Percentiles rank a stretch among this genome's conserved stretches.
Evolutionary conservation across 805 yeast genomes (phyloP).

Genomic region (Ogataea zsoltii): DNA sequence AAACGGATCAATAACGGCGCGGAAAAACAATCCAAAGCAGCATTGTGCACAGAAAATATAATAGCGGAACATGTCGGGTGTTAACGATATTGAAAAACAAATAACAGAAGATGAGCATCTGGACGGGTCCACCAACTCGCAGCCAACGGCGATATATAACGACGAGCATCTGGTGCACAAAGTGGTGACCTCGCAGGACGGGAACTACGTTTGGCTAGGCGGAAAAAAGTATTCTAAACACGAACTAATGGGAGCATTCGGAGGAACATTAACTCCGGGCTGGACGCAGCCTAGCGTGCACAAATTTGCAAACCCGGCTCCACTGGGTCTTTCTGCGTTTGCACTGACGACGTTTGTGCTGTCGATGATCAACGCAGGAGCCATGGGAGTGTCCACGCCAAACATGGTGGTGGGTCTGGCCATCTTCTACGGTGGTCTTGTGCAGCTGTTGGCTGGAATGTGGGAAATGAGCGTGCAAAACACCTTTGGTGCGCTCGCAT

Average conservation of each 20-base stretch:
- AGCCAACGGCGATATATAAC: slow-evolving; percentile 25
- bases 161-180: slow-evolving; percentile 19
- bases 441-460: slow-evolving; percentile 72
- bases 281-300: slow-evolving; percentile 55
- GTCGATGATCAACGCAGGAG: slow-evolving; percentile 61
- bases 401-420: slow-evolving; percentile 66
- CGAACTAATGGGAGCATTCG: slow-evolving; percentile 68
- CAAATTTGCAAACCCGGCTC: slow-evolving; percentile 72
- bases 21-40: too few relatives aligned
- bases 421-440: slow-evolving; percentile 70
- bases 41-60: too few relatives aligned
- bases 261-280: slow-evolving; percentile 84
- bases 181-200: slow-evolving; percentile 52
- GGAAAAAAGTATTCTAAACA: slow-evolving; percentile 62
- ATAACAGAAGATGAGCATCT: slow-evolving; percentile 15
- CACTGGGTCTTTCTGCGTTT: slow-evolving; percentile 71
- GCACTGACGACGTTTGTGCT: slow-evolving; percentile 69
- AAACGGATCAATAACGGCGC: too few relatives aligned
- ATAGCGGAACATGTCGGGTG: slow-evolving; percentile 3
- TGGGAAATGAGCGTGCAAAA: slow-evolving; percentile 76
- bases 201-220: slow-evolving; percentile 71
- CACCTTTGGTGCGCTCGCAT: slow-evolving; percentile 71
- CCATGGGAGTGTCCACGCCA: slow-evolving; percentile 64
- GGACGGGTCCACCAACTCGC: slow-evolving; percentile 18
- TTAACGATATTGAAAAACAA: slow-evolving; percentile 25